Evolutionary conservation across 371 early-diverging fungal genomes (phyloP).

Genomic region (Haplosporangium sp.): DNA sequence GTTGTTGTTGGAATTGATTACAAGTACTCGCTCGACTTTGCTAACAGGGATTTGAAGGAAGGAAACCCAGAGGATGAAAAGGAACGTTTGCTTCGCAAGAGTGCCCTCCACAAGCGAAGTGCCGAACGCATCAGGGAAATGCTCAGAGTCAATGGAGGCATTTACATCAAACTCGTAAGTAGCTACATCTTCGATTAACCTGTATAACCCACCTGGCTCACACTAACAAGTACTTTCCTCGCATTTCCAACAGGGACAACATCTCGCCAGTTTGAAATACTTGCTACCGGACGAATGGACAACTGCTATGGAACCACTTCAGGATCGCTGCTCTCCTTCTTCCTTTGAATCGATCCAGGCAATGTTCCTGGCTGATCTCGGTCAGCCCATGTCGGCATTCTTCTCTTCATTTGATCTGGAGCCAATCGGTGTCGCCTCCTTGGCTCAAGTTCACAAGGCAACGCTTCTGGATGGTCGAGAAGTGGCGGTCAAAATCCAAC

Average conservation of each 20-base stretch:
- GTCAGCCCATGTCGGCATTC: slow-evolving; percentile 63
- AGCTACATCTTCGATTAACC: too few species aligned
- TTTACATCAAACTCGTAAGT: slow-evolving; percentile 87
- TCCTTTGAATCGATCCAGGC: slow-evolving; percentile 72
- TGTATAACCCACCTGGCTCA: too few species aligned
- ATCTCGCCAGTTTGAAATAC: slow-evolving; percentile 86
- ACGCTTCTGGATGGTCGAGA: slow-evolving; percentile 65
- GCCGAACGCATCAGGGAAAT: slow-evolving; percentile 71
- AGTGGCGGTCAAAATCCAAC: slow-evolving; percentile 95
- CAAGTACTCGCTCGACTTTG: slow-evolving; percentile 62
- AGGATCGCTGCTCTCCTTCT: slow-evolving; percentile 87
- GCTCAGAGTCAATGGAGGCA: slow-evolving; percentile 79
- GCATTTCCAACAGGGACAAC: slow-evolving; percentile 71
- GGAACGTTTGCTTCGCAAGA: slow-evolving; percentile 44
- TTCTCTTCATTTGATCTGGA: slow-evolving; percentile 77
- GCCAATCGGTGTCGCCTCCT: slow-evolving; percentile 87
- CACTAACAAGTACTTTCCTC: background rate
- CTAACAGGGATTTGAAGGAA: slow-evolving; percentile 48
- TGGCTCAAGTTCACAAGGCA: slow-evolving; percentile 89
- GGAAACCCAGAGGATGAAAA: slow-evolving; percentile 57
- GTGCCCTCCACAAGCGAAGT: slow-evolving; percentile 58
- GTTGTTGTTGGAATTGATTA: slow-evolving; percentile 70
- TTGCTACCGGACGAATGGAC: slow-evolving; percentile 93
- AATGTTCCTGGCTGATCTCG: slow-evolving; percentile 79
- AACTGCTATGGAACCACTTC: slow-evolving; percentile 83